Base-by-base conservation (phyloP, 768 basidiomycete species). In the Suillus variegatus region DNA sequence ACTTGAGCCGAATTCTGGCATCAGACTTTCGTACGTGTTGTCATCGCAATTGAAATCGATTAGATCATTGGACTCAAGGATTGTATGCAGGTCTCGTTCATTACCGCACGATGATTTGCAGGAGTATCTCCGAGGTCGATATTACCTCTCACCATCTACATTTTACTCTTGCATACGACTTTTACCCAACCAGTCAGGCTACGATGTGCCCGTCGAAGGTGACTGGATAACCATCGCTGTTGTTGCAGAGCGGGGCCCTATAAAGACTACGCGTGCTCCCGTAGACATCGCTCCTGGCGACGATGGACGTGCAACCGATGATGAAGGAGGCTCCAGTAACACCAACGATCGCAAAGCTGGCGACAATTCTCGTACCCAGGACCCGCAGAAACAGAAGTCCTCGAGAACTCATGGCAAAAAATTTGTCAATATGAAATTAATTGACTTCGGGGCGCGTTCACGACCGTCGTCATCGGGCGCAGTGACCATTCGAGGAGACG, bases 191-290 rank as follows among this genome's bases (percentile, higher is more conserved):
- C 90, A 92, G 68, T 88, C 91, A 64, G 89, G 88, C 20, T 97
- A 95, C 75, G 95, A 98, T 54, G 86, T 99, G 1, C 96, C 97
- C 12, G 89, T 98, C 2, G 86, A 87, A 7, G 93, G 93, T 3
- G 97, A 99, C 76, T 99, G 94, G 92, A 85, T 98, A 49, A 96
- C 95, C 7, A 93, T 99, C 56, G 97, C 94, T 2, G 96, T 99
- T 6, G 88, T 99, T 16, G 97, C 95, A 2, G 94, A 97, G 75
- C 87, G 95, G 25, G 90, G 94, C 4, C 90, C 89, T 8, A 81
- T 96, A 73, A 88, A 86, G 68, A 85, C 88, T 69, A 93, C 84
- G 56, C 85, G 84, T 64, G 88, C 90, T 38, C 91, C 90, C 58
- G 86, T 90, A 22, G 75, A 73, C 46, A 74, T 83, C 14, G 74